These are phyloP conservation scores for Sideroxylon spinosum DNA, from an alignment of 179 eudicot species.

Conservation along the genomic window DNA sequence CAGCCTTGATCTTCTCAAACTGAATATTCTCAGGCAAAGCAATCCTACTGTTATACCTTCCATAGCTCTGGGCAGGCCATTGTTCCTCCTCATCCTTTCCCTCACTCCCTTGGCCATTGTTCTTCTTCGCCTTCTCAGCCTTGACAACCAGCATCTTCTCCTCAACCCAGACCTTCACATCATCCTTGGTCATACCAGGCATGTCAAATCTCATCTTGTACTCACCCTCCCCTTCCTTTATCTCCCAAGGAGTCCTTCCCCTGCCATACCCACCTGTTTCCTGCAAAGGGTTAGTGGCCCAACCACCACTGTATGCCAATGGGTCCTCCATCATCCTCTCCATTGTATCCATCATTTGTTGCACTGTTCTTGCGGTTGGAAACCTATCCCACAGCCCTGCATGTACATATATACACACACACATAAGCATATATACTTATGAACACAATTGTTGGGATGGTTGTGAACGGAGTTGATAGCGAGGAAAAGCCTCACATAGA, in stretches of 20 bases:
- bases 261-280: slow-evolving; percentile 33
- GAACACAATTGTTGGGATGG: background rate
- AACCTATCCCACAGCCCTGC: slow-evolving; percentile 74
- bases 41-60: slow-evolving; percentile 50
- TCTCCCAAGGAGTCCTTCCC: slow-evolving; percentile 83
- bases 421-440: too few species aligned
- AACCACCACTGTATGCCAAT: slow-evolving; percentile 27
- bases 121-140: slow-evolving; percentile 48
- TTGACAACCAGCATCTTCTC: slow-evolving; percentile 70
- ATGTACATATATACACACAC: background rate
- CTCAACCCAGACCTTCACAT: slow-evolving; percentile 69
- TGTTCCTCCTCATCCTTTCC: slow-evolving; percentile 29
- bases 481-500: too few species aligned
- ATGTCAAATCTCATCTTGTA: slow-evolving; percentile 78
- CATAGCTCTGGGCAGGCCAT: slow-evolving; percentile 64
- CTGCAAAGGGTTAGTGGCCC: slow-evolving; percentile 11
- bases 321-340: slow-evolving; percentile 74
- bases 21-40: slow-evolving; percentile 72
- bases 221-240: slow-evolving; percentile 53
- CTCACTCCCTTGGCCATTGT: slow-evolving; percentile 11
- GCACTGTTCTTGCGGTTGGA: slow-evolving; percentile 78
- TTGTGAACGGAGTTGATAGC: too few species aligned
- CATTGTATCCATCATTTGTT: slow-evolving; percentile 89
- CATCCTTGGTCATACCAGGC: slow-evolving; percentile 75
- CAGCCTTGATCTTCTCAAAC: slow-evolving; percentile 79